Evolutionary conservation across 192 early-diverging fungal genomes (phyloP), one percentile per base, ranked within the genome.

Genomic region (Coemansia reversa): DNA sequence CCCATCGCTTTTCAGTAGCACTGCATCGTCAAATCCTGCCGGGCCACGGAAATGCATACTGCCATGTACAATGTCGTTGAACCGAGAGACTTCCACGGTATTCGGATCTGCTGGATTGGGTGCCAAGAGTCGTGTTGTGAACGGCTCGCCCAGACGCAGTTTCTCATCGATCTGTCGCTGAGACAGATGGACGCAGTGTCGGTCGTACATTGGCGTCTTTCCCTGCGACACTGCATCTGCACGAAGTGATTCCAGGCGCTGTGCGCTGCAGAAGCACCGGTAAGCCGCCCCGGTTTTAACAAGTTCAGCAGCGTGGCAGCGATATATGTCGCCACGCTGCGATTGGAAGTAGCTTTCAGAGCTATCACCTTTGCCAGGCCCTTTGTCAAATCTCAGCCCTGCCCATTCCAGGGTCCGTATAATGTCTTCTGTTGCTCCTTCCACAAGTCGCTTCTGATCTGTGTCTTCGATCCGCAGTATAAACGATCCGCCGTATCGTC

Each of bases 401-500:
- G 91, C 86, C 90, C 92, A 91, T 7, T 84, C 76, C 23, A 97
- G 75, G 16, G 82, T 83, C 8, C 66, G 60, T 8, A 88, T 63
- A n/a, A 95, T 76, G 35, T 81, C 82, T 14, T 91, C 90, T 7
- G 86, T 79, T 4, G 92, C 89, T 19, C 89, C 91, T 22, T 85
- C 83, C 1, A 94, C 90, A 50, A 84, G 84, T 18, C 92, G 84
- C 51, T 83, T 83, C 87, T 87, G 83, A 76, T 98, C 95, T 1
- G 95, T 98, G 72, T 98, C 95, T 65, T 98, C 95, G 60, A 98
- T 94, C 62, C 95, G 86, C 58, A 98, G 69, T 54, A 96, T 80
- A 78, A 95, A 94, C 22, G 69, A 57, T 7, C 93, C 93, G 20
- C 87, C 84, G 7, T 84, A 81, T 49, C 89, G 81, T n/a, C 85